phyloP scores from a whole-genome alignment of 257 asterid species.

The Anisodus tanguticus region DNA sequence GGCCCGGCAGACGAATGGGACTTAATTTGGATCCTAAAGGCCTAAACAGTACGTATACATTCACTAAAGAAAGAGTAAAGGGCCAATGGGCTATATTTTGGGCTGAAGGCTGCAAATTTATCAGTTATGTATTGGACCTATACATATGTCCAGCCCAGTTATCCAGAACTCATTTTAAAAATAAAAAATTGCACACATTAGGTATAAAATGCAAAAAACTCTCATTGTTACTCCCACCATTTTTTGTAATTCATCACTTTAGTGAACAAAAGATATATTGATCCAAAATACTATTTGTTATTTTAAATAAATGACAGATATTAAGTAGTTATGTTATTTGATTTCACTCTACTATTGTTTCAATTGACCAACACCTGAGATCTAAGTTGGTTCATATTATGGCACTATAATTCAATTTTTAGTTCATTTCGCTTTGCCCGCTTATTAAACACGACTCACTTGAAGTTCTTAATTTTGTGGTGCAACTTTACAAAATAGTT shows the following conservation, averaged over 20 bases:
- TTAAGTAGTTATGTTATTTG: neutral
- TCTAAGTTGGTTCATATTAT: neutral
- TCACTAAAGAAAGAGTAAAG: neutral
- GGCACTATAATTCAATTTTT: neutral
- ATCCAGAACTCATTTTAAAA: neutral
- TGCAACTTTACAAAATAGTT: neutral
- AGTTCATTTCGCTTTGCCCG: neutral
- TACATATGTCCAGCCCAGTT: neutral
- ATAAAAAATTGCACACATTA: too few species aligned
- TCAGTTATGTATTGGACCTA: neutral
- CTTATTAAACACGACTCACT: neutral
- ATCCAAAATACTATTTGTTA: neutral
- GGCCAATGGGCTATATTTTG: neutral
- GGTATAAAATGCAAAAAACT: too few species aligned
- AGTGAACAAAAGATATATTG: too few species aligned
- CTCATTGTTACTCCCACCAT: too few species aligned
- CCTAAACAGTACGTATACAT: neutral
- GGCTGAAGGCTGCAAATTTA: neutral
- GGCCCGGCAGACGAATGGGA: neutral
- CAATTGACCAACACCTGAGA: neutral
- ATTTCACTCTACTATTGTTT: neutral
- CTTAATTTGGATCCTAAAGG: neutral
- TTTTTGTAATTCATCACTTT: too few species aligned
- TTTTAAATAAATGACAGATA: neutral
- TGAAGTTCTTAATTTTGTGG: neutral